These are phyloP conservation scores for Truncatella angustata DNA, from an alignment of 2,329 filamentous ascomycete genomes.

Conservation along the genomic window DNA sequence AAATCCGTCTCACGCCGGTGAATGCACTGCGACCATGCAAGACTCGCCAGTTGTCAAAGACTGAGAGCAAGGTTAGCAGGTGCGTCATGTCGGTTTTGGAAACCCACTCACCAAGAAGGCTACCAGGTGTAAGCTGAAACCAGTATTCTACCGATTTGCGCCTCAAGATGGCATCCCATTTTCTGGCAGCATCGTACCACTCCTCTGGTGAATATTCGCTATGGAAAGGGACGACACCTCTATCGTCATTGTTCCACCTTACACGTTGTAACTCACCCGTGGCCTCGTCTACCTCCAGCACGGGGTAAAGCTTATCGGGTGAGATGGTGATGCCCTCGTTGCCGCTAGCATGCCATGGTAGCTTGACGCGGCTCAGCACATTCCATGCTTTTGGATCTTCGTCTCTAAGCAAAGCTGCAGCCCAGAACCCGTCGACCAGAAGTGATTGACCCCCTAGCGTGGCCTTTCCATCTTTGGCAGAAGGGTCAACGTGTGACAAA, in stretches of 20 bases:
- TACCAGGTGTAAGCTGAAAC: conserved; percentile 79
- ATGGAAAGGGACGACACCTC: conserved; percentile 64
- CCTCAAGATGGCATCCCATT: conserved; percentile 70
- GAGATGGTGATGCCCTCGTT: conserved; percentile 81
- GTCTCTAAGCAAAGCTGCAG: conserved; percentile 57
- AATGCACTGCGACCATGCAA: conserved; percentile 85
- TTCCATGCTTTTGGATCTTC: conserved; percentile 57
- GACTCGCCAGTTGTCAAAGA: conserved; percentile 96
- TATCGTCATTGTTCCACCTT: conserved; percentile 92
- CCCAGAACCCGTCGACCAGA: conserved; percentile 83
- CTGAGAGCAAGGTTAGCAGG: conserved; percentile 36
- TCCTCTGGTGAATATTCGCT: conserved; percentile 43
- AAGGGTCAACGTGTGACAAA: conserved; percentile 62
- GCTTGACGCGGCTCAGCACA: conserved; percentile 51
- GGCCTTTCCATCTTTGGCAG: conserved; percentile 13
- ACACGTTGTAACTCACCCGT: conserved; percentile 52
- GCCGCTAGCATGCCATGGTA: conserved; percentile 85
- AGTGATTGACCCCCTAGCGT: conserved; percentile 70
- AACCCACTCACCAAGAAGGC: conserved; percentile 70
- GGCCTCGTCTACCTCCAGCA: conserved; percentile 59
- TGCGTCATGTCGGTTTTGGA: neutral
- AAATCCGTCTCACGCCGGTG: conserved; percentile 80
- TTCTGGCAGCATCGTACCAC: conserved; percentile 81
- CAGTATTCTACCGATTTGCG: conserved; percentile 68
- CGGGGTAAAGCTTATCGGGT: conserved; percentile 67